Evolutionary conservation across 345 rosid genomes (phyloP).

Genomic region (Populus alba): DNA sequence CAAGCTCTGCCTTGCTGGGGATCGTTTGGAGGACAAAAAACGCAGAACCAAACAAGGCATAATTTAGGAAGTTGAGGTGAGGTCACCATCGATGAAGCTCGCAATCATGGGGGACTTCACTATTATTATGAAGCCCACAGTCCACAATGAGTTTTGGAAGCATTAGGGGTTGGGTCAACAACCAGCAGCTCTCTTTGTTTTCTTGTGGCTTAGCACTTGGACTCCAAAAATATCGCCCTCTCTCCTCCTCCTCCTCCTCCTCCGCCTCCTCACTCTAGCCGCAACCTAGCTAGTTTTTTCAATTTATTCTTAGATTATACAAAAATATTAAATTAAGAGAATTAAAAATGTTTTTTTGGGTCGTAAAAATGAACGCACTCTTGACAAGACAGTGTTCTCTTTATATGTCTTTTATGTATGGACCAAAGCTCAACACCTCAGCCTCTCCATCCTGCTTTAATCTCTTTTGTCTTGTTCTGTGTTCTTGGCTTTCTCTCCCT

Average conservation of each 20-base stretch:
- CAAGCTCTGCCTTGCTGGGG: background rate
- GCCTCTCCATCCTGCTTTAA: background rate
- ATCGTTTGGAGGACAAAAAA: too few relatives aligned
- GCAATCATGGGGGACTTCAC: conserved; percentile 17
- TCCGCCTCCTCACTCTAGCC: too few relatives aligned
- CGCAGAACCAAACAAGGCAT: too few relatives aligned
- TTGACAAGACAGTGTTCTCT: background rate
- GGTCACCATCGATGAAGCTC: conserved; percentile 31
- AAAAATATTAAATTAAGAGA: too few relatives aligned
- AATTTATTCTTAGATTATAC: too few relatives aligned
- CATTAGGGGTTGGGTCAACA: conserved; percentile 26
- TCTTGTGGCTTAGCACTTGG: background rate
- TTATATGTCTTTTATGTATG: background rate
- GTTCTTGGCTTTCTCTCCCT: background rate
- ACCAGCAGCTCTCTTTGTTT: conserved; percentile 19
- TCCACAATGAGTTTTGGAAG: conserved; percentile 24
- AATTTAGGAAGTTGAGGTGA: background rate
- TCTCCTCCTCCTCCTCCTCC: too few relatives aligned
- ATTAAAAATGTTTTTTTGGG: too few relatives aligned
- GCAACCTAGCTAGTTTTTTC: too few relatives aligned
- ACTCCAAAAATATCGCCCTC: too few relatives aligned
- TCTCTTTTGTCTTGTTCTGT: background rate
- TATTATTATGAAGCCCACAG: conserved; percentile 7
- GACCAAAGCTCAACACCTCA: conserved; percentile 18
- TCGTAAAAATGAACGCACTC: too few relatives aligned